Conservation (phyloP, 805 yeast species). For the Candida montana region DNA sequence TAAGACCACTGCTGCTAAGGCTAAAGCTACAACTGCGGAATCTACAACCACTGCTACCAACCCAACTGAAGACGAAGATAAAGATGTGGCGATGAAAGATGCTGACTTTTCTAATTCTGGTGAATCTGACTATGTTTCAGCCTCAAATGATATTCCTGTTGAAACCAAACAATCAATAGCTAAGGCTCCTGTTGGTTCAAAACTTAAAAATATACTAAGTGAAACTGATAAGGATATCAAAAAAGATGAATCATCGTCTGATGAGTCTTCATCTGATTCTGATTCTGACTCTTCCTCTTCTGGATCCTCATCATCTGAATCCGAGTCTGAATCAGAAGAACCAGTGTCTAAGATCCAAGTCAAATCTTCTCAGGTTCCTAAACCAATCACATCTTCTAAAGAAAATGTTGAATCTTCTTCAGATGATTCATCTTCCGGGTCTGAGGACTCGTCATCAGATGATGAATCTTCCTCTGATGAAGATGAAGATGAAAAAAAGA, state of each 20-base stretch:
- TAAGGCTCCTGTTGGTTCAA: too few relatives aligned
- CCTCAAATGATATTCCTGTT: neutral
- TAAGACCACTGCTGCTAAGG: too few relatives aligned
- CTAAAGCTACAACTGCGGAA: too few relatives aligned
- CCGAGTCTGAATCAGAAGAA: neutral
- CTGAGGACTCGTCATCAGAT: neutral
- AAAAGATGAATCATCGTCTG: neutral
- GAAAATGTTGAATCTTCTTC: neutral
- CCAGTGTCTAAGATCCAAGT: constrained; percentile 3
- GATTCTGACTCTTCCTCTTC: too few relatives aligned
- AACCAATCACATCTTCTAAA: neutral
- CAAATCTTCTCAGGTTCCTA: constrained; percentile 2
- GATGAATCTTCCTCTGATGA: neutral
- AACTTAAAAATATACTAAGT: too few relatives aligned
- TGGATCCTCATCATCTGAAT: too few relatives aligned
- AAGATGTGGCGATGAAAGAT: constrained; percentile 5
- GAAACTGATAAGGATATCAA: too few relatives aligned
- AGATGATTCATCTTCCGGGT: neutral
- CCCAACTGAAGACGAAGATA: neutral
- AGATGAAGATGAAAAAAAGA: neutral
- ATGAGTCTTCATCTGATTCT: neutral
- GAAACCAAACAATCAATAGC: neutral
- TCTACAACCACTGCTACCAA: neutral
- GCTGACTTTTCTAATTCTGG: neutral
- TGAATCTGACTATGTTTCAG: neutral